Base-by-base conservation (phyloP, 306 rosid species). In the Oxytropis ochrocephala region DNA sequence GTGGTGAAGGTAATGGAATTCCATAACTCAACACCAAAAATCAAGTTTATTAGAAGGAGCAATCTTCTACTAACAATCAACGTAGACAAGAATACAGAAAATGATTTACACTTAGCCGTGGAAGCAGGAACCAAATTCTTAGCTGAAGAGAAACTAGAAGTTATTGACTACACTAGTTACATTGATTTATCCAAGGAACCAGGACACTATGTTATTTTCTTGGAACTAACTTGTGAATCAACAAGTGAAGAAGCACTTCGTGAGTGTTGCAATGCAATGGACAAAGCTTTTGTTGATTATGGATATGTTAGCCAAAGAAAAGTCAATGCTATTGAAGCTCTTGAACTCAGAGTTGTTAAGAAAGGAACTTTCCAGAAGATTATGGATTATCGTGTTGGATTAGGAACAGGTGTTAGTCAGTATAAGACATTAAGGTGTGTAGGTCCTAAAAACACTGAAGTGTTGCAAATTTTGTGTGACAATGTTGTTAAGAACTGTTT, bases 71-170 rank as follows among this genome's bases (percentile, higher is more conserved):
- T 89, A 0, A 87, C 60, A 1, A 75, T 95, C 30, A 84, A 89
- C 84, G 91, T 89, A 0, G 99, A 95, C 87, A 95, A 95, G 88
- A 91, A 83, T 84, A 91, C 95, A 0, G 99, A 95, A 78, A 83
- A 56, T 18, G 99, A 95, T 78, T 59, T 95, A 9, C 99, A 89
- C 29, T 13, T 84, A 30, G 68, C 96, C 1, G 97, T 95, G 44
- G 99, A 88, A 65, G 72, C 79, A 55, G 92, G 95, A 4, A 79
- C 81, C 0, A 79, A 75, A 48, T 19, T 83, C 5, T 61, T 91
- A 41, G 87, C 89, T 1, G 92, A 21, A 21, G 24, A 21, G 2
- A 21, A 21, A 21, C 1, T 21, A 21, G 24, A 21, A 21, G 24
- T 21, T 21, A 21, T 21, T 60, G 99, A 95, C 47, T 95, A 84